Percentiles rank a stretch among this genome's conserved stretches.
Conservation (phyloP, 306 rosid species). For the Fragaria nilgerrensis region DNA sequence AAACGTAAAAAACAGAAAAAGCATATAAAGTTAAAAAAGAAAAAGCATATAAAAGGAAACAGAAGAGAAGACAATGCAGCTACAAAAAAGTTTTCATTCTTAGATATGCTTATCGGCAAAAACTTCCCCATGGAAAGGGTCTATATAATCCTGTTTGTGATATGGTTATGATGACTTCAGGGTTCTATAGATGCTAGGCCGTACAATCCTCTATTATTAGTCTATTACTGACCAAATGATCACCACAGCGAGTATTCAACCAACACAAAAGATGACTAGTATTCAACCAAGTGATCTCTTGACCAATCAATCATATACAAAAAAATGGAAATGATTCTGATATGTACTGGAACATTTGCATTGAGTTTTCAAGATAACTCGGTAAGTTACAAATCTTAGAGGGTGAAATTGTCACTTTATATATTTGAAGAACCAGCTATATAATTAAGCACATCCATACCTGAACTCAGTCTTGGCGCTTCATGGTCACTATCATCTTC, state of each 20-base stretch:
- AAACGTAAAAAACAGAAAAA: neutral
- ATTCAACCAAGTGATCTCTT: slow-evolving; percentile 6
- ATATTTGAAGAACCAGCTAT: slow-evolving; percentile 23
- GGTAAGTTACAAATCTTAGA: neutral
- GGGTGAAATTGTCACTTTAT: slow-evolving; percentile 12
- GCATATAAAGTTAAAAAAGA: too few species aligned
- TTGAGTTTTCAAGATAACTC: neutral
- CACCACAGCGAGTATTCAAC: too few species aligned
- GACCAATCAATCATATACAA: neutral
- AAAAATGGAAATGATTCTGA: neutral
- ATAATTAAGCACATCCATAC: slow-evolving; percentile 34
- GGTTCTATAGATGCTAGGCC: too few species aligned
- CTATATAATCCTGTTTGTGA: neutral
- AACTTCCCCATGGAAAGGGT: neutral
- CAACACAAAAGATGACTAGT: neutral
- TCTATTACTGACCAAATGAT: neutral
- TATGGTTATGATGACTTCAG: neutral
- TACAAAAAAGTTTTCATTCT: neutral
- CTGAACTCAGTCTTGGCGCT: slow-evolving; percentile 40
- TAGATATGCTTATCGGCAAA: neutral
- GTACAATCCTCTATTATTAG: too few species aligned
- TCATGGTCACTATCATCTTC: slow-evolving; percentile 34
- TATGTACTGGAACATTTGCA: neutral
- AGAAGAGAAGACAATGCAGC: neutral
- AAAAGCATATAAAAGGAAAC: neutral